Base-by-base conservation (phyloP, 306 rosid genomes). In the Alnus glutinosa region DNA sequence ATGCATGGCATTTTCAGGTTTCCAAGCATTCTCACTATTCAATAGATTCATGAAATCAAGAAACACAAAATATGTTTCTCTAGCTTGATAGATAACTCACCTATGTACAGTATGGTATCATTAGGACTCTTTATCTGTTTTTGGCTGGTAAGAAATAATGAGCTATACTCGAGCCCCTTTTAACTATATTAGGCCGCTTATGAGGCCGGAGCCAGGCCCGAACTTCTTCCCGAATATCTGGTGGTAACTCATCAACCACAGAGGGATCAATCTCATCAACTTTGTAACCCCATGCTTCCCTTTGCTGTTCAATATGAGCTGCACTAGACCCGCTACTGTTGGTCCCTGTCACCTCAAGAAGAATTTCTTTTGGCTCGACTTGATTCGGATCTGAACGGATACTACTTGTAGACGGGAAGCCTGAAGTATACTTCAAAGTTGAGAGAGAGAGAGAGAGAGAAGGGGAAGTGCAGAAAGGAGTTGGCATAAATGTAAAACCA, bases 201-300 rank as follows among this genome's bases (percentile, higher is more conserved):
- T 74, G 88, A 49, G 98, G 97, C 85, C 91, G 75, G 62, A 89
- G 85, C 92, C 81, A 89, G 23, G 83, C 83, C 46, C 85, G 86
- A 77, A 94, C 12, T 88, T 94, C 97, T 61, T 87, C 76, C 78
- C 87, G 98, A n/a, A 92, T 89, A 81, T 92, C 98, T 23, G 88
- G 91, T 12, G 98, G 98, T 68, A 92, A 85, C 81, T 94, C 98
- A 19, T 87, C 86, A 15, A 94, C 61, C 62, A 94, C 86, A 36
- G 93, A 89, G 74, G 90, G 88, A 63, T 92, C 98, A 71, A 92
- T 92, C 77, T 92, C 98, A 51, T 91, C 94, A 44, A 82, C 16
- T 37, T 89, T 89, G 83, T 91, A 94, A 73, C 85, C 77, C 97
- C 98, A 94, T 66, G 78, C 74, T 87, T 86, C 86, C 63, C 87